A percentile compares a stretch with the other conserved stretches of the same genome.
These are phyloP conservation scores for Colletotrichum noveboracense DNA, from an alignment of 2,329 filamentous ascomycete genomes.

Conservation along the genomic window DNA sequence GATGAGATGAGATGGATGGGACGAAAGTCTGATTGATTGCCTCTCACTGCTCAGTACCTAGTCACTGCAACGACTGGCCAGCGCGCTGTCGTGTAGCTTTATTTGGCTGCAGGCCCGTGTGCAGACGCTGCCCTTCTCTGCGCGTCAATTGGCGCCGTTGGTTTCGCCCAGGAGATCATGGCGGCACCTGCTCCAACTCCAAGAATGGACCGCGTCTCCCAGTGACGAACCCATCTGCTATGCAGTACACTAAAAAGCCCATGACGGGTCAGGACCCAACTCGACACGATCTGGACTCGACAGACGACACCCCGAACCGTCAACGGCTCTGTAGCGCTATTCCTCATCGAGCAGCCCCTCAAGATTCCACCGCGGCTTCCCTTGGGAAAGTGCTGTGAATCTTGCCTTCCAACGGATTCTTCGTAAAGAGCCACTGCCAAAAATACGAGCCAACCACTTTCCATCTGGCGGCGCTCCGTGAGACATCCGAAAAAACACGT, in stretches of 20 bases:
- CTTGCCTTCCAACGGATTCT: not conserved
- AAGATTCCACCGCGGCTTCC: not conserved
- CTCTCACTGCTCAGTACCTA: not conserved
- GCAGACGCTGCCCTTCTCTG: not conserved
- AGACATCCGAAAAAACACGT: not conserved
- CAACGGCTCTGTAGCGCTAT: not conserved
- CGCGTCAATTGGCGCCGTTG: slow-evolving; percentile 11
- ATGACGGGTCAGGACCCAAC: not conserved
- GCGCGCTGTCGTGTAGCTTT: not conserved
- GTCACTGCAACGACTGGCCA: not conserved
- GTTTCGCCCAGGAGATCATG: slow-evolving; percentile 15
- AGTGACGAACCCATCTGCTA: not conserved
- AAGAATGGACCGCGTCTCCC: not conserved
- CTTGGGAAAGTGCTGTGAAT: not conserved
- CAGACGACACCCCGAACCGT: not conserved
- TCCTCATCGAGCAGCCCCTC: not conserved
- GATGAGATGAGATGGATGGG: slow-evolving; percentile 14
- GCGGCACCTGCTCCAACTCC: not conserved
- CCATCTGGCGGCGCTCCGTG: not conserved
- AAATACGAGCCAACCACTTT: not conserved
- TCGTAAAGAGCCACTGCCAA: not conserved
- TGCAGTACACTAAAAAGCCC: not conserved
- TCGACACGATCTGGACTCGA: not conserved
- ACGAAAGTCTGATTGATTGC: slow-evolving; percentile 8
- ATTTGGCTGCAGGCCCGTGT: not conserved